Conservation (phyloP, 345 rosid species). For the Jatropha curcas region DNA sequence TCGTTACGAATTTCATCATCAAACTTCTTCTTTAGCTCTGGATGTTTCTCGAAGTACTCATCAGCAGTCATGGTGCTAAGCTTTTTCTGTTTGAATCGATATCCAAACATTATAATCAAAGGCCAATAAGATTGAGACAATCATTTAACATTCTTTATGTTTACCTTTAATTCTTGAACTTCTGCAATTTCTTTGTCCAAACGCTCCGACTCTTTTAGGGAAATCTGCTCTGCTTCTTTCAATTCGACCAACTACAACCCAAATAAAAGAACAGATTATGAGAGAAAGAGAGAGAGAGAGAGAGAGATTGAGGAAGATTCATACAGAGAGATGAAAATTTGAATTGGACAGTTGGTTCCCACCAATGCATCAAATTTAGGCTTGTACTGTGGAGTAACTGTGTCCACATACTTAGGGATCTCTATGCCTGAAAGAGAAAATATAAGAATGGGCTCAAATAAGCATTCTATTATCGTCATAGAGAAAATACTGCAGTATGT, state of each 20-base stretch:
- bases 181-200: constrained; percentile 86
- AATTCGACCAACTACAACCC: constrained; percentile 68
- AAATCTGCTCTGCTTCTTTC: constrained; percentile 84
- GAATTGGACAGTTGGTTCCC: constrained; percentile 30
- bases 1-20: constrained; percentile 97
- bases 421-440: constrained; percentile 51
- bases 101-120: constrained; percentile 2
- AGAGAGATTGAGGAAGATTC: no score
- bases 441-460: background rate
- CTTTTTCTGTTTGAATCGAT: constrained; percentile 55
- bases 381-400: constrained; percentile 84
- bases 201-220: constrained; percentile 76
- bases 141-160: background rate
- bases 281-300: background rate
- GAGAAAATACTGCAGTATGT: background rate
- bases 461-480: background rate
- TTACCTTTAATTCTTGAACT: constrained; percentile 87
- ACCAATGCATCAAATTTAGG: constrained; percentile 92
- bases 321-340: background rate
- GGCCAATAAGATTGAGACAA: background rate
- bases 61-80: constrained; percentile 98
- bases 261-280: background rate
- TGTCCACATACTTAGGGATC: constrained; percentile 86
- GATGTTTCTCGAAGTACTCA: constrained; percentile 93
- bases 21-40: constrained; percentile 90